Percentiles rank a stretch among this genome's conserved stretches.
Conservation (phyloP, 495 filamentous ascomycete genomes). For the Trichoderma gamsii region DNA sequence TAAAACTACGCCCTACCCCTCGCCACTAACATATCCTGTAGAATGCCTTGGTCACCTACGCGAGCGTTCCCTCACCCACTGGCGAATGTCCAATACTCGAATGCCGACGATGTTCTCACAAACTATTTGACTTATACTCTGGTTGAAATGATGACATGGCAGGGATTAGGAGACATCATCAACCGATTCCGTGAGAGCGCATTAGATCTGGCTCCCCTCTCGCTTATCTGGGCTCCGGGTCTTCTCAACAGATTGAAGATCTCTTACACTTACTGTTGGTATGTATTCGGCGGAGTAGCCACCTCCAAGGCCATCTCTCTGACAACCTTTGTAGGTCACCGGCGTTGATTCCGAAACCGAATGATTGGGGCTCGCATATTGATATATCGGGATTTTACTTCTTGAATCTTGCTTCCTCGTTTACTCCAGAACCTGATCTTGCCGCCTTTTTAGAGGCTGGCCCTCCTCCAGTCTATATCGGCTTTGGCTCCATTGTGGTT, state of each 20-base stretch:
- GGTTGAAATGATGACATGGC: conserved; percentile 63
- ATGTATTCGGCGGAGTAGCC: neutral
- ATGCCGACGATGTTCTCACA: conserved; percentile 50
- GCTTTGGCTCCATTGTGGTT: conserved; percentile 77
- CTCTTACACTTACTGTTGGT: conserved; percentile 60
- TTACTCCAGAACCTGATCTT: conserved; percentile 49
- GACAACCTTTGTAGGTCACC: conserved; percentile 36
- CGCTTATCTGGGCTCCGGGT: conserved; percentile 59
- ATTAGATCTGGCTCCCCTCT: conserved; percentile 55
- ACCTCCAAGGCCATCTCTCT: neutral
- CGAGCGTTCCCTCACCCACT: conserved; percentile 63
- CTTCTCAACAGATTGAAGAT: conserved; percentile 55
- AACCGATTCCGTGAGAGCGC: conserved; percentile 57
- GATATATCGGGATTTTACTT: conserved; percentile 61
- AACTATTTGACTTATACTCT: conserved; percentile 72
- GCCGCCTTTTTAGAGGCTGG: conserved; percentile 50
- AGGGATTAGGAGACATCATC: conserved; percentile 58
- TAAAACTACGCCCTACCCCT: conserved; percentile 22
- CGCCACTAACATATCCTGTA: conserved; percentile 28
- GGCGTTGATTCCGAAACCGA: conserved; percentile 57
- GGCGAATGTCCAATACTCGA: conserved; percentile 57
- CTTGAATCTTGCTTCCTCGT: conserved; percentile 55
- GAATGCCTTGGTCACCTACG: conserved; percentile 57
- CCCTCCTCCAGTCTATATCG: conserved; percentile 70
- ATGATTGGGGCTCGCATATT: conserved; percentile 58